phyloP scores from a whole-genome alignment of 2,329 filamentous ascomycete genomes.

The Colletotrichum zoysiae region DNA sequence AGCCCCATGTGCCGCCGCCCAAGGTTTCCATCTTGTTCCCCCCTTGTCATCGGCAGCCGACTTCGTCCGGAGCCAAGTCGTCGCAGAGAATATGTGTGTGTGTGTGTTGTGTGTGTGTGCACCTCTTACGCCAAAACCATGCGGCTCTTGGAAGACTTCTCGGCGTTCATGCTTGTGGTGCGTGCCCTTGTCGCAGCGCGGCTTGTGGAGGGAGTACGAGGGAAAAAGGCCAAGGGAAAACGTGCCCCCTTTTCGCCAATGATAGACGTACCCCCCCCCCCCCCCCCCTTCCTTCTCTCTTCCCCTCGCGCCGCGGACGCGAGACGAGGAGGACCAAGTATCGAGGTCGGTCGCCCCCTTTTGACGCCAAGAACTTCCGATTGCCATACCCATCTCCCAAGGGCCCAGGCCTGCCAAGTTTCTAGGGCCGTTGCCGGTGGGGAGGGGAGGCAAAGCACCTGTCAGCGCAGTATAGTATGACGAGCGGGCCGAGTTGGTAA shows the following conservation, averaged over 20 bases:
- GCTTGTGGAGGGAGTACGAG: neutral
- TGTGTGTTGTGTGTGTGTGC: neutral
- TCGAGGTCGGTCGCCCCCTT: neutral
- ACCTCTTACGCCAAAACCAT: neutral
- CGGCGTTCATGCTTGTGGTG: conserved; percentile 19
- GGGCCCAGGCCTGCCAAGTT: neutral
- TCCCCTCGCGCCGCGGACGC: neutral
- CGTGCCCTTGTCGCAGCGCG: neutral
- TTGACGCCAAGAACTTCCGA: conserved; percentile 26
- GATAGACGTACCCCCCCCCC: neutral
- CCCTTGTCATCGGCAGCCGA: neutral
- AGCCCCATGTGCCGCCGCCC: neutral
- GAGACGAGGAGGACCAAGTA: neutral
- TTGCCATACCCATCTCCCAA: conserved; percentile 5
- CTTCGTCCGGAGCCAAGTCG: neutral
- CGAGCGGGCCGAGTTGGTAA: neutral
- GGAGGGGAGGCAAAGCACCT: neutral
- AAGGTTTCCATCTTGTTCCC: neutral
- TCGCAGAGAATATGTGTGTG: neutral
- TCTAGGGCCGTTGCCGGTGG: too few relatives aligned
- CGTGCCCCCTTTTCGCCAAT: neutral
- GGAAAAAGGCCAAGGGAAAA: neutral
- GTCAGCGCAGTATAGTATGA: neutral
- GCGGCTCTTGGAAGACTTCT: conserved; percentile 34
- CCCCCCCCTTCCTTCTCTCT: neutral